phyloP scores from a whole-genome alignment of 2,329 filamentous ascomycete genomes.

The Ophiobolus disseminans region DNA sequence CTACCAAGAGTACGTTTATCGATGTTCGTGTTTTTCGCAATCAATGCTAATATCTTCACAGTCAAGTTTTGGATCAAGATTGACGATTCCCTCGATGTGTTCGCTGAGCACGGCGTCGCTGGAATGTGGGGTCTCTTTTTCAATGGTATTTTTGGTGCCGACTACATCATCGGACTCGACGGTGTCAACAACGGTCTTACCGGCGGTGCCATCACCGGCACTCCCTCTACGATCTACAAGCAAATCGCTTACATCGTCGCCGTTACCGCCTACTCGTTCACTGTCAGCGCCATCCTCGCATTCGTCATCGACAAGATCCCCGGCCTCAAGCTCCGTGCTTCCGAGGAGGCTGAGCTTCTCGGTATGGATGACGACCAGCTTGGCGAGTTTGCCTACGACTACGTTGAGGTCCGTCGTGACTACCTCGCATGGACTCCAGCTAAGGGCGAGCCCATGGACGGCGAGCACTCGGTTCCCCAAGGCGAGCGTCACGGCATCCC shows the following conservation, averaged over 20 bases:
- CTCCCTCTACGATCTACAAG: conserved; percentile 77
- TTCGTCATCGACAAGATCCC: conserved; percentile 77
- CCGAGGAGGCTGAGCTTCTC: conserved; percentile 81
- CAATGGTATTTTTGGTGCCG: conserved; percentile 78
- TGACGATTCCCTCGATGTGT: conserved; percentile 88
- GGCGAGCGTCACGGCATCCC: conserved; percentile 72
- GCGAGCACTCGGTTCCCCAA: conserved; percentile 69
- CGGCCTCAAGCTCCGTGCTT: conserved; percentile 79
- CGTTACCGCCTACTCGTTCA: conserved; percentile 71
- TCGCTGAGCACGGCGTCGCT: conserved; percentile 86
- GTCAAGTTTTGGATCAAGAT: conserved; percentile 78
- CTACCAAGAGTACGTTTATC: conserved; percentile 79
- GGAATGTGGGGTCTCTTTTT: conserved; percentile 81
- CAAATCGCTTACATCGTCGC: conserved; percentile 80
- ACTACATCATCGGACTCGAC: conserved; percentile 77
- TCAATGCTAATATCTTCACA: conserved; percentile 38
- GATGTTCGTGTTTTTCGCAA: not conserved
- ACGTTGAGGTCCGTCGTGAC: conserved; percentile 86
- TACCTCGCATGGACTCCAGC: conserved; percentile 88
- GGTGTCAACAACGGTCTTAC: conserved; percentile 71
- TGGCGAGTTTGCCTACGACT: conserved; percentile 89
- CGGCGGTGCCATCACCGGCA: conserved; percentile 73
- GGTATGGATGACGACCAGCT: conserved; percentile 92
- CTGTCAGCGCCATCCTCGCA: conserved; percentile 75
- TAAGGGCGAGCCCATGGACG: conserved; percentile 67